Conservation (phyloP, 768 basidiomycete species). For the Lactarius deliciosus region DNA sequence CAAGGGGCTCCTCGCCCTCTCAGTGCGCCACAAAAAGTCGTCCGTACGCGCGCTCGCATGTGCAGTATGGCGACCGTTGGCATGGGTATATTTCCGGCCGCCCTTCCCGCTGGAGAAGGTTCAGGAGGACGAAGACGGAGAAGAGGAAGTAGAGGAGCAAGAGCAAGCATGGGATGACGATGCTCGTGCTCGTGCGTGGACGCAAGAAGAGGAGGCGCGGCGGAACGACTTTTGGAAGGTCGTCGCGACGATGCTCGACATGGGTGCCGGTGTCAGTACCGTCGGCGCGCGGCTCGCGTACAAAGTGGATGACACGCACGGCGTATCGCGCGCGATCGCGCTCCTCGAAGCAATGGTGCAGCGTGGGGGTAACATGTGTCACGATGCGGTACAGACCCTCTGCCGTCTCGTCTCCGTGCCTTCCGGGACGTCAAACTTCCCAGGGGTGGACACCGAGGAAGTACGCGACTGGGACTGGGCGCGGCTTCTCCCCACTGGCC, state of each 20-base stretch:
- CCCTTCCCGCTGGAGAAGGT: conserved; percentile 35
- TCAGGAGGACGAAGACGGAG: conserved; percentile 33
- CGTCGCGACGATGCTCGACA: conserved; percentile 53
- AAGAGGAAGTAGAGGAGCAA: conserved; percentile 12
- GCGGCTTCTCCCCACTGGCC: conserved; percentile 49
- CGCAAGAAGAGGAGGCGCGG: conserved; percentile 26
- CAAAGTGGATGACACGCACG: conserved; percentile 38
- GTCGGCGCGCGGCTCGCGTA: conserved; percentile 53
- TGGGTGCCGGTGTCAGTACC: conserved; percentile 56
- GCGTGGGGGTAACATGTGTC: conserved; percentile 50
- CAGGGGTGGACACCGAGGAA: background rate
- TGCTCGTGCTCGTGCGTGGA: conserved; percentile 27
- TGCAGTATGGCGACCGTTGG: conserved; percentile 62
- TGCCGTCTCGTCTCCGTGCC: conserved; percentile 40
- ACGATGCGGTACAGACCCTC: conserved; percentile 55
- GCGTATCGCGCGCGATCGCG: conserved; percentile 47
- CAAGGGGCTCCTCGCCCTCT: conserved; percentile 50
- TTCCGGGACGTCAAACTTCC: background rate
- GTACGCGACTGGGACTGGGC: conserved; percentile 45
- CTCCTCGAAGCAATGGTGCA: conserved; percentile 57
- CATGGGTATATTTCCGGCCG: conserved; percentile 67
- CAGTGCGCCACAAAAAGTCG: conserved; percentile 61
- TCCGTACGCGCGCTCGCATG: conserved; percentile 61
- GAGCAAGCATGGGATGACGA: conserved; percentile 31
- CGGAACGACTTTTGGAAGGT: conserved; percentile 47